Base-by-base conservation (phyloP, 768 basidiomycete species). In the Termitomyces sp. region DNA sequence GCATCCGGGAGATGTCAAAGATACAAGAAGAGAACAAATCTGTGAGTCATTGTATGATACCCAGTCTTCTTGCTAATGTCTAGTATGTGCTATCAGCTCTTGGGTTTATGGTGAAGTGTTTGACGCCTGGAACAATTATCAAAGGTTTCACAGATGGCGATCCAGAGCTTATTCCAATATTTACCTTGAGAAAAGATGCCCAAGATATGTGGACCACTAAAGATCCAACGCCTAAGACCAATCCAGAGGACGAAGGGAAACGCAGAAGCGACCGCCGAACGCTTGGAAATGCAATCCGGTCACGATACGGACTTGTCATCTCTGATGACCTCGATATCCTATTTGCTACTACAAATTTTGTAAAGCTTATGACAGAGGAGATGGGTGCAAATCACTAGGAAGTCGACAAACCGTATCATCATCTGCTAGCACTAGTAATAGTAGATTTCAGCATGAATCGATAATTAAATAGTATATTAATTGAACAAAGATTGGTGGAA, bases 331-430 rank as follows among this genome's bases (percentile, higher is more conserved):
- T 48, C 2, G 1, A 48, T 4, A 11, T 23, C 7, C 33, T 48
- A 2, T 48, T 36, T 31, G 44, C 44, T 18, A 98, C 29, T 9
- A 9, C 5, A 29, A 29, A 29, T 3, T 29, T 4, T 29, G 9
- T 29, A 9, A 29, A 29, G 29, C 29, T 29, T 3, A 29, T 29
- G 29, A 29, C 29, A 29, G 9, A 29, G n/a, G n/a, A n/a, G n/a
- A n/a, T n/a, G n/a, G n/a, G n/a, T n/a, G n/a, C n/a, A n/a, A n/a
- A n/a, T n/a, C n/a, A n/a, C n/a, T n/a, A n/a, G n/a, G n/a, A n/a
- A n/a, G n/a, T n/a, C n/a, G n/a, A n/a, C n/a, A n/a, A n/a, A n/a
- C n/a, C n/a, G n/a, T n/a, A n/a, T n/a, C n/a, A n/a, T n/a, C n/a
- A n/a, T n/a, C n/a, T n/a, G n/a, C n/a, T n/a, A n/a, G n/a, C n/a